Evolutionary conservation across 441 rosid species (phyloP).

Genomic region (Corymbia citriodora): DNA sequence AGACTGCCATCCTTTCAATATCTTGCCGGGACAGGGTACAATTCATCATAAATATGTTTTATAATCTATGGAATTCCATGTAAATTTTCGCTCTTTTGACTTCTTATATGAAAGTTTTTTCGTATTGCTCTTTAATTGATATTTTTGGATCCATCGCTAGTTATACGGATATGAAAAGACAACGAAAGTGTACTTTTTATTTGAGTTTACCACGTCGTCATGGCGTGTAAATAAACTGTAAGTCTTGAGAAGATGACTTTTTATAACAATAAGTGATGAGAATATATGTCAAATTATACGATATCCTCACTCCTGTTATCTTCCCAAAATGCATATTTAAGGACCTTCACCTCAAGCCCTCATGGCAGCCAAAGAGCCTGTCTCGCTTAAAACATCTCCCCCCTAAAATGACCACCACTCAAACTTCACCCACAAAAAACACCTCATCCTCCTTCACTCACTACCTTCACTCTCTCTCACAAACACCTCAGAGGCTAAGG

Average conservation of each 20-base stretch:
- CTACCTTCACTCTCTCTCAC: conserved; percentile 62
- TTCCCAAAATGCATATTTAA: conserved; percentile 24
- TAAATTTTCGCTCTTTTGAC: not conserved
- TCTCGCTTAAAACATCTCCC: not conserved
- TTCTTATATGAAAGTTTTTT: not conserved
- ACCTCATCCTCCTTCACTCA: conserved; percentile 17
- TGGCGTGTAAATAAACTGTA: not conserved
- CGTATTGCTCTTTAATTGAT: not conserved
- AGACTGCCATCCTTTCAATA: not conserved
- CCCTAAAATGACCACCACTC: conserved; percentile 25
- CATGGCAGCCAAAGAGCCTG: conserved; percentile 11
- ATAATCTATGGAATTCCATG: not conserved
- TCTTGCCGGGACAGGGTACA: rapidly evolving
- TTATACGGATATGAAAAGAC: not conserved
- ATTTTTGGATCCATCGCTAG: rapidly evolving
- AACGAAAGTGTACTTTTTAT: not conserved
- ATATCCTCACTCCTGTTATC: not conserved
- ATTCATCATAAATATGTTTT: not conserved
- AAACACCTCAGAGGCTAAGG: conserved; percentile 77
- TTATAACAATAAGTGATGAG: not conserved
- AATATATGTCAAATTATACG: not conserved
- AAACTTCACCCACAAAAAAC: conserved; percentile 11
- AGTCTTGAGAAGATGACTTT: not conserved
- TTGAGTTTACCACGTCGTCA: not conserved
- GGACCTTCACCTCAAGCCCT: conserved; percentile 18